Conservation (phyloP, 805 yeast genomes). For the Wickerhamiella sorbophila region DNA sequence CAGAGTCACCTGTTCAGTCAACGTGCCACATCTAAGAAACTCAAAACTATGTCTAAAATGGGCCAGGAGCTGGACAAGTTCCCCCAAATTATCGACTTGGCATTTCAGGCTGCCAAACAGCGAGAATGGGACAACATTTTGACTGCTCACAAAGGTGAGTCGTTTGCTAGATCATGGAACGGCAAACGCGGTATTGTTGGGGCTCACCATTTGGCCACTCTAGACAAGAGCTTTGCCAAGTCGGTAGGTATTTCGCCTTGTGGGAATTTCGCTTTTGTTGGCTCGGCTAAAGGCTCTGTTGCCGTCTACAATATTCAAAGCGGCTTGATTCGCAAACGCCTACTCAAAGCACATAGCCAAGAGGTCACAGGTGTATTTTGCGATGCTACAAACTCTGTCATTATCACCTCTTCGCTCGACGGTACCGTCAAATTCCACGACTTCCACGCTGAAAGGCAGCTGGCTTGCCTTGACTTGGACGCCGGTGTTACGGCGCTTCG, state of each 20-base stretch:
- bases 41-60: conserved; percentile 8
- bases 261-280: conserved; percentile 90
- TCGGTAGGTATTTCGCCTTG: conserved; percentile 74
- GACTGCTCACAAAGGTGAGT: conserved; percentile 75
- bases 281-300: conserved; percentile 74
- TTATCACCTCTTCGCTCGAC: conserved; percentile 81
- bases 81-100: conserved; percentile 58
- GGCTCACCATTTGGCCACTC: conserved; percentile 49
- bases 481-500: conserved; percentile 68
- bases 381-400: conserved; percentile 78
- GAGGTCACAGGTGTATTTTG: conserved; percentile 79
- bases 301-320: conserved; percentile 83
- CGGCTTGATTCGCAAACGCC: conserved; percentile 62
- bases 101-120: conserved; percentile 59
- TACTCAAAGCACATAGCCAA: conserved; percentile 43
- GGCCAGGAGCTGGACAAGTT: conserved; percentile 45
- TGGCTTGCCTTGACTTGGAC: conserved; percentile 53
- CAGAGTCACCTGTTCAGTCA: conserved; percentile 92
- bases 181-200: conserved; percentile 69
- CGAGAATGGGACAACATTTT: conserved; percentile 90
- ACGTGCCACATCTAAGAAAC: conserved; percentile 30
- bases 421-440: conserved; percentile 80
- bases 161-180: conserved; percentile 84
- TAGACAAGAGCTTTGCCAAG: conserved; percentile 66
- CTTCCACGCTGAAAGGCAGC: conserved; percentile 52